These are phyloP conservation scores for Azolla pinnata DNA, from an alignment of 75 land plant genomes.

Conservation along the genomic window DNA sequence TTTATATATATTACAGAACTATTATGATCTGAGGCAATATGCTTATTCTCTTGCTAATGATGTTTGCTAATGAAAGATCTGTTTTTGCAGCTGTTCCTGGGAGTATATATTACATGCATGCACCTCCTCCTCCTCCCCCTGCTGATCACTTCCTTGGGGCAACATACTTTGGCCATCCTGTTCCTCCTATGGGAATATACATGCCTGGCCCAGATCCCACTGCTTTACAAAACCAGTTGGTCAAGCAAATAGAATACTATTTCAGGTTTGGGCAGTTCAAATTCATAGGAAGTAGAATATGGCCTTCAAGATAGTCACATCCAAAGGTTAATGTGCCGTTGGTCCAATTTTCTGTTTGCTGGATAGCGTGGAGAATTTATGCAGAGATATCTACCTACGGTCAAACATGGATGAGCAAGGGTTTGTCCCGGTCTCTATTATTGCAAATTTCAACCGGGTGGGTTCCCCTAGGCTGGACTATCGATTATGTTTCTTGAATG, in stretches of 20 bases:
- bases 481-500: not conserved
- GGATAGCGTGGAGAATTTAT: constrained; percentile 66
- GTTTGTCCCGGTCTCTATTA: constrained; percentile 59
- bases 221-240: constrained; percentile 27
- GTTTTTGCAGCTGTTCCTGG: constrained; percentile 1
- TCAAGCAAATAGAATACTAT: constrained; percentile 79
- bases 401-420: constrained; percentile 72
- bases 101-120: constrained; percentile 1
- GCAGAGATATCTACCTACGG: constrained; percentile 50
- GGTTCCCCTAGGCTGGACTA: constrained; percentile 6
- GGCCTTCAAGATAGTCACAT: not conserved
- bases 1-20: not conserved
- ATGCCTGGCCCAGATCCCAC: constrained; percentile 41
- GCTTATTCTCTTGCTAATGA: not conserved
- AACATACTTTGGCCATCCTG: not conserved
- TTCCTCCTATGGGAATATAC: not conserved
- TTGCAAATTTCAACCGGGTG: constrained; percentile 85
- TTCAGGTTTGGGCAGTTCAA: constrained; percentile 38
- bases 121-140: constrained; percentile 10
- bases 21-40: not conserved
- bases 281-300: not conserved
- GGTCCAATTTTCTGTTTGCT: constrained; percentile 6
- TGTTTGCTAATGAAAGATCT: not conserved
- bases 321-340: not conserved
- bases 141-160: not conserved